Evolutionary conservation across 371 early-diverging fungal genomes (phyloP), one percentile per base, ranked within the genome.

Genomic region (Basidiobolus meristosporus): DNA sequence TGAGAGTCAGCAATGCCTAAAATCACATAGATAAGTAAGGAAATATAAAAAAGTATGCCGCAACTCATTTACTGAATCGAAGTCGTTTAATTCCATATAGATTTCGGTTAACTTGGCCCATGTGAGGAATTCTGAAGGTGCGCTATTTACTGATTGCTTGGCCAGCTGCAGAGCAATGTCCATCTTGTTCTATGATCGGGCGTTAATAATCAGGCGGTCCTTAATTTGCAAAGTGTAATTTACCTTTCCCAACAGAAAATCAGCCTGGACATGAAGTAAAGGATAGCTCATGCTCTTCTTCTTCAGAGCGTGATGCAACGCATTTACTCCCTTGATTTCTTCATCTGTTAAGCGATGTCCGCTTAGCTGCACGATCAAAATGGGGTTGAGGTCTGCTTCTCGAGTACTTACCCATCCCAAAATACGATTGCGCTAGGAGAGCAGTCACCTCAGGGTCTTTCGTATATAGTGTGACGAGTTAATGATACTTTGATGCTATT

Each of bases 71-170:
- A 78, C 81, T 40, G 77, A 75, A 50, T 84, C 71, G 47, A 70
- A 88, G 47, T 91, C 86, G 20, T 69, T 76, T 20, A 80, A 46
- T 31, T 86, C 83, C 41, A 88, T 83, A 46, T 88, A 91, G 28
- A 84, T 68, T 50, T 92, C 78, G 1, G 90, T 83, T 15, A 95
- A 64, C 51, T 86, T 86, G 14, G 84, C 76, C 96, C 96, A 95
- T 0, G 90, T 84, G n/a, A 70, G 53, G 54, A 82, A 92, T 56
- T 95, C 96, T 18, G 88, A 86, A 3, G 96, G 93, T 0, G 93
- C 89, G 20, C 69, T 73, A 49, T 87, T 82, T 15, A 92, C 93
- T n/a, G 90, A 91, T 50, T 78, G 74, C 51, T 86, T 82, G 18
- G 90, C 89, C 7, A 95, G 56, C 31, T 74, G 69, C 18, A 87